Evolutionary conservation across 2,329 filamentous ascomycete genomes (phyloP).

Genomic region (Plectosphaerella sp.): DNA sequence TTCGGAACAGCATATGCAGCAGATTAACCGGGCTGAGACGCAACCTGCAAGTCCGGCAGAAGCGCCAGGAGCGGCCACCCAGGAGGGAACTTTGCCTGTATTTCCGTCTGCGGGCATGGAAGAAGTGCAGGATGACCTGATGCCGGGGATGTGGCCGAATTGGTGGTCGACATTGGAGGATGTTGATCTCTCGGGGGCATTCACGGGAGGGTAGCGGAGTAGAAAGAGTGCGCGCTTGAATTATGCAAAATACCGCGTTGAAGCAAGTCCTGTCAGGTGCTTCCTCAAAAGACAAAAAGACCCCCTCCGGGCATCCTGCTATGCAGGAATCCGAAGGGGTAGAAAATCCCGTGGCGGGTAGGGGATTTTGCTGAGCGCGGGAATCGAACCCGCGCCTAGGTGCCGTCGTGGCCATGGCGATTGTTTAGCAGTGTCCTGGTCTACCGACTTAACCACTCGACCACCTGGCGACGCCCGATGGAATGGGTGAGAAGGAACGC

Average conservation of each 20-base stretch:
- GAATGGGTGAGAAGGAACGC: too few species aligned
- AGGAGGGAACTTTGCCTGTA: neutral
- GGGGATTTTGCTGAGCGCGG: too few species aligned
- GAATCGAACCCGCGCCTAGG: too few species aligned
- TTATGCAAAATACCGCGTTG: too few species aligned
- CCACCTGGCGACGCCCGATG: neutral
- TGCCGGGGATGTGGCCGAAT: constrained; percentile 10
- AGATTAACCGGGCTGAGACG: constrained; percentile 20
- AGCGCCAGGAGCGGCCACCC: neutral
- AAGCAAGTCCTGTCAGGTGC: too few species aligned
- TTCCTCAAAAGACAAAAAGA: too few species aligned
- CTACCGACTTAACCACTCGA: neutral
- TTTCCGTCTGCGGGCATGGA: neutral
- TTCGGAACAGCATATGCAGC: constrained; percentile 22
- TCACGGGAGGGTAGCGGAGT: neutral
- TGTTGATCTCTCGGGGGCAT: constrained; percentile 4
- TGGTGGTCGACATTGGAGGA: constrained; percentile 13
- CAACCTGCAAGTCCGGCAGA: neutral
- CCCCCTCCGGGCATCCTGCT: too few species aligned
- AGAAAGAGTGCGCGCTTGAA: too few species aligned
- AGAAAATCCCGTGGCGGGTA: too few species aligned
- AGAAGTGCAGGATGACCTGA: neutral
- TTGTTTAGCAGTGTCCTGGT: too few species aligned
- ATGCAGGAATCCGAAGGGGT: too few species aligned
- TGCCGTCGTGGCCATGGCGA: too few species aligned